Evolutionary conservation across 2,329 filamentous ascomycete genomes (phyloP).

Genomic region (Arthrobotrys pseudoclavata): DNA sequence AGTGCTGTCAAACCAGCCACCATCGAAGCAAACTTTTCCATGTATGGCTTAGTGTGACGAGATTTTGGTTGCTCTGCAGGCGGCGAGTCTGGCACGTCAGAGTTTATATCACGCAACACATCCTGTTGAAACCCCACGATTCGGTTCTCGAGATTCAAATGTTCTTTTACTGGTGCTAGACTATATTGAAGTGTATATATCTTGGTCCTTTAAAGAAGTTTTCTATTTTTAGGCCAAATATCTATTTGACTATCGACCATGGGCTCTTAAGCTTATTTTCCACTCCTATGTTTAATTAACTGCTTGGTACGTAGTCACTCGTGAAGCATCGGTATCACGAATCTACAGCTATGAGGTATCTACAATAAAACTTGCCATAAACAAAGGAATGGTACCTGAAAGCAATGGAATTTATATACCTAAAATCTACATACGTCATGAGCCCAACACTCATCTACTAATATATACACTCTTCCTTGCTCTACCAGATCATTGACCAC

Average conservation of each 20-base stretch:
- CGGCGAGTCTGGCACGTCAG: neutral
- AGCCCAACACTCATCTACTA: neutral
- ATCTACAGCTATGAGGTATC: no score
- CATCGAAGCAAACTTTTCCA: neutral
- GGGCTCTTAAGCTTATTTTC: no score
- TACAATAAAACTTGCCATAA: no score
- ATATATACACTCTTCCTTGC: neutral
- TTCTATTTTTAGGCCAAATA: no score
- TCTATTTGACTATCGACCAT: no score
- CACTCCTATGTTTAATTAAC: no score
- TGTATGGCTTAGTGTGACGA: slow-evolving; percentile 6
- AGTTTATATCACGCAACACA: slow-evolving; percentile 12
- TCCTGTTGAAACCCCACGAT: neutral
- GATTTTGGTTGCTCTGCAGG: slow-evolving; percentile 16
- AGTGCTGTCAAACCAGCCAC: slow-evolving; percentile 19
- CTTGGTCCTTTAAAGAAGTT: no score
- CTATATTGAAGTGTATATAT: no score
- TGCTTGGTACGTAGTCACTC: no score
- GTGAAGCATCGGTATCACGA: no score
- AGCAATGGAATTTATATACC: neutral
- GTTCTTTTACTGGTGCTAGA: neutral
- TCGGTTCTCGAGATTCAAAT: neutral
- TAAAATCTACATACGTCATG: neutral
- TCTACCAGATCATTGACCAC: neutral
- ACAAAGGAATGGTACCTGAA: no score